Conservation (phyloP, 352 stramenopile species). For the Globisporangium camurandrum region DNA sequence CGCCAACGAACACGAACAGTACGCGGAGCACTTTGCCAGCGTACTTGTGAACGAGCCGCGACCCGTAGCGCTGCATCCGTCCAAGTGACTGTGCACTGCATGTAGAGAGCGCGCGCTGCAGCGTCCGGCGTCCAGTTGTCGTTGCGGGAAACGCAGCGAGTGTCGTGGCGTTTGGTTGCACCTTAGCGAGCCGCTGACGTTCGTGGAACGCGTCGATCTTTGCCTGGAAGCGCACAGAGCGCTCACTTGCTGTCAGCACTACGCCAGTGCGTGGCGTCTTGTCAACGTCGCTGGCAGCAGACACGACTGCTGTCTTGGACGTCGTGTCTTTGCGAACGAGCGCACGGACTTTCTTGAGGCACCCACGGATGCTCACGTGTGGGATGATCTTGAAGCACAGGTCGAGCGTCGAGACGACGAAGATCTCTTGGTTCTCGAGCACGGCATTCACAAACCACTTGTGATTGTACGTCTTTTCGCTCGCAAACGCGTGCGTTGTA, state of each 20-base stretch:
- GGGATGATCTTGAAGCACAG: conserved; percentile 16
- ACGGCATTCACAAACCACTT: conserved; percentile 12
- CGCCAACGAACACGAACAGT: conserved; percentile 13
- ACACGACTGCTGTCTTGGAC: background rate
- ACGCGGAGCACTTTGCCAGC: conserved; percentile 16
- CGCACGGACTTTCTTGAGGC: conserved; percentile 11
- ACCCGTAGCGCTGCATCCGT: background rate
- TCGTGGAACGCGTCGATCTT: conserved; percentile 4
- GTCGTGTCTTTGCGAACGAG: conserved; percentile 12
- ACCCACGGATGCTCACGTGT: conserved; percentile 13
- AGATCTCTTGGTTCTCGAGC: conserved; percentile 14
- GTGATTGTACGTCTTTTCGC: conserved; percentile 11
- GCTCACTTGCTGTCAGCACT: background rate
- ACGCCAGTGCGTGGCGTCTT: background rate
- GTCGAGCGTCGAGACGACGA: conserved; percentile 12
- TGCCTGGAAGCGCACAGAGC: conserved; percentile 7
- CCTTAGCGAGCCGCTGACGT: conserved; percentile 2
- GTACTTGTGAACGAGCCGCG: conserved; percentile 15
- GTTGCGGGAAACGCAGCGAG: background rate
- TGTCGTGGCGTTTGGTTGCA: background rate
- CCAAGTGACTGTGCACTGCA: background rate
- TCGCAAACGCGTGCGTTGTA: conserved; percentile 2
- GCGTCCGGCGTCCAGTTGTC: background rate
- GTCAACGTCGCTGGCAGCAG: background rate
- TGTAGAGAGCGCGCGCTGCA: background rate